A percentile compares a stretch with the other conserved stretches of the same genome.
phyloP scores from a whole-genome alignment of 257 asterid genomes.

The Solanum pimpinellifolium region DNA sequence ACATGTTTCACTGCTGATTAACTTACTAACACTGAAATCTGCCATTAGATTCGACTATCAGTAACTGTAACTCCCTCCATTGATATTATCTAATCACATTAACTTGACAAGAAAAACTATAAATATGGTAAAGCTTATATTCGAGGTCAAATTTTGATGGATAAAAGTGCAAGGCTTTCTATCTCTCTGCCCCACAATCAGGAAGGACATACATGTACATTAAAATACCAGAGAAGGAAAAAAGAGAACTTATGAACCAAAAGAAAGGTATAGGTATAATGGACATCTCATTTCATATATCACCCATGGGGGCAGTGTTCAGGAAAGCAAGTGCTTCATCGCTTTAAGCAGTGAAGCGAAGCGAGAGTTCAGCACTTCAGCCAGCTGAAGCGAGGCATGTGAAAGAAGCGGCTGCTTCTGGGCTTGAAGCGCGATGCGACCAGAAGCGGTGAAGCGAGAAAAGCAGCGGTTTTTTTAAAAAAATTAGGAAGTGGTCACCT shows the following conservation, averaged over 20 bases:
- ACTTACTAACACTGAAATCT: background rate
- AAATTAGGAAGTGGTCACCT: background rate
- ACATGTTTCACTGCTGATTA: background rate
- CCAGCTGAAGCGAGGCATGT: background rate
- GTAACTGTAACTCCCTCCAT: background rate
- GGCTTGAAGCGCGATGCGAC: background rate
- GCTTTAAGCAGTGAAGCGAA: background rate
- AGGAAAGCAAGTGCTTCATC: background rate
- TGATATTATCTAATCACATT: background rate
- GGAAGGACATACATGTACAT: background rate
- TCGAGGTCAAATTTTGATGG: background rate
- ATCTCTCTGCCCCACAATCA: background rate
- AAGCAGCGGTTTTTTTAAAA: background rate
- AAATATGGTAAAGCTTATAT: background rate
- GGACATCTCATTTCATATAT: background rate
- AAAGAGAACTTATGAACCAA: background rate
- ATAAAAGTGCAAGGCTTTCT: background rate
- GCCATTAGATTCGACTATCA: background rate
- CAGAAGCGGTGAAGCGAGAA: background rate
- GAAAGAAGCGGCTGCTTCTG: background rate
- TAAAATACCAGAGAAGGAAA: background rate
- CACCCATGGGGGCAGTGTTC: background rate
- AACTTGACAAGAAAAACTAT: background rate
- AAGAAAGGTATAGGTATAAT: background rate
- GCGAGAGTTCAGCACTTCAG: background rate